A percentile compares a stretch with the other conserved stretches of the same genome.
phyloP scores from a whole-genome alignment of 2,329 filamentous ascomycete genomes.

The Verticillium zaregamsianum region DNA sequence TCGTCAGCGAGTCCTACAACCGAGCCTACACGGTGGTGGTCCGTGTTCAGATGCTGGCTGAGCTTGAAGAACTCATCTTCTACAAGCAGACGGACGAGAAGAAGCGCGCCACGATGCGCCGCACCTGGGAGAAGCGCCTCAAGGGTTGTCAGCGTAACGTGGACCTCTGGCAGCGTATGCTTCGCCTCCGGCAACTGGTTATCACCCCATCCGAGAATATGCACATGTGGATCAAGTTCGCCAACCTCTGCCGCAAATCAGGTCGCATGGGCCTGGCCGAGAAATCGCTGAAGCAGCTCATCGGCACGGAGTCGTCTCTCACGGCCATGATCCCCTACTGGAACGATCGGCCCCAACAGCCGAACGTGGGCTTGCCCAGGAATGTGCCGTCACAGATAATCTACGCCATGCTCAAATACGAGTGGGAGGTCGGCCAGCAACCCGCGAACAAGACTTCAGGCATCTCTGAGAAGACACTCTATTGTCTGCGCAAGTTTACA shows the following conservation, averaged over 20 bases:
- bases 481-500: conserved; percentile 58
- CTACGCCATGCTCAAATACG: conserved; percentile 95
- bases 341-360: conserved; percentile 34
- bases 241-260: conserved; percentile 95
- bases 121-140: conserved; percentile 92
- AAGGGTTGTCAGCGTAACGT: conserved; percentile 96
- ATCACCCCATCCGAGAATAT: conserved; percentile 90
- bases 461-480: conserved; percentile 51
- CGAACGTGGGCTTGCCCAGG: conserved; percentile 28
- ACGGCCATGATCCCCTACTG: conserved; percentile 59
- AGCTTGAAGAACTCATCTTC: conserved; percentile 94
- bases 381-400: conserved; percentile 72
- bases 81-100: conserved; percentile 94
- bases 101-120: conserved; percentile 85
- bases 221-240: conserved; percentile 99
- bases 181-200: conserved; percentile 88
- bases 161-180: conserved; percentile 97
- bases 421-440: conserved; percentile 82
- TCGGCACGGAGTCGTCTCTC: conserved; percentile 64
- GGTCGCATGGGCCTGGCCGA: conserved; percentile 91
- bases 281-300: conserved; percentile 88
- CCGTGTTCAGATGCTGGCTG: conserved; percentile 96
- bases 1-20: conserved; percentile 98
- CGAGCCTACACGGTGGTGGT: conserved; percentile 97
- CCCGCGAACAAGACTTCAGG: conserved; percentile 34